Conservation (phyloP, 2,329 filamentous ascomycete species). For the Trichoderma sp. region DNA sequence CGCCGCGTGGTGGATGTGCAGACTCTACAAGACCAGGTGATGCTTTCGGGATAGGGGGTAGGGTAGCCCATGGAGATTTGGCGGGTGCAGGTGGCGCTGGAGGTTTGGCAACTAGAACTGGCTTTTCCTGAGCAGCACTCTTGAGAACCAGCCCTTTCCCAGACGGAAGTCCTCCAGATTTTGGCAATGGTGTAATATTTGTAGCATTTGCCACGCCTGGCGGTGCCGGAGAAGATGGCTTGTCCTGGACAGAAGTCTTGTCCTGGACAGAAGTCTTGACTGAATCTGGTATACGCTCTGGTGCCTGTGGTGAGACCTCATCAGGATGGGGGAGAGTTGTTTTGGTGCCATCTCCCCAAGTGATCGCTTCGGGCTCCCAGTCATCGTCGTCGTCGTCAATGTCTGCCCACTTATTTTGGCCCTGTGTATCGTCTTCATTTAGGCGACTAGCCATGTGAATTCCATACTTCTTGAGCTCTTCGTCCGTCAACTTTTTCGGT, state of each 20-base stretch:
- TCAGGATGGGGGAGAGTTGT: slow-evolving; percentile 70
- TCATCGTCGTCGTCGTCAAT: slow-evolving; percentile 89
- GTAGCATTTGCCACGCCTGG: slow-evolving; percentile 41
- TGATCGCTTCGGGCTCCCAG: slow-evolving; percentile 82
- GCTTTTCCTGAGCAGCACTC: slow-evolving; percentile 67
- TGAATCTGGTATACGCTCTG: slow-evolving; percentile 36
- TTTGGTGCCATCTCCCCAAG: slow-evolving; percentile 88
- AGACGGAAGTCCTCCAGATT: slow-evolving; percentile 52
- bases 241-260: slow-evolving; percentile 42
- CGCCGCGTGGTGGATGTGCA: slow-evolving; percentile 51
- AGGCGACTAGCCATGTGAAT: slow-evolving; percentile 83
- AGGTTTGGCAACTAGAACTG: slow-evolving; percentile 73
- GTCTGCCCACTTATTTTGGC: slow-evolving; percentile 85
- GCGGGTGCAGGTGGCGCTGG: slow-evolving; percentile 68
- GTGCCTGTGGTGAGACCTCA: slow-evolving; percentile 44
- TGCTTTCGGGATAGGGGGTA: slow-evolving; percentile 83
- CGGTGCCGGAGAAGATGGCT: slow-evolving; percentile 51
- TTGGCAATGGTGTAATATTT: slow-evolving; percentile 47
- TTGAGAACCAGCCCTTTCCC: slow-evolving; percentile 69
- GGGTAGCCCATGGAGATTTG: slow-evolving; percentile 88
- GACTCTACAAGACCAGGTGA: slow-evolving; percentile 69
- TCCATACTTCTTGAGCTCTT: slow-evolving; percentile 83
- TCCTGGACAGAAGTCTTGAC: slow-evolving; percentile 34
- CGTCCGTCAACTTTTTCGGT: slow-evolving; percentile 81
- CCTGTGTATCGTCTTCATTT: slow-evolving; percentile 72